Conservation (phyloP, 768 basidiomycete genomes). For the Podaxis rugospora region DNA sequence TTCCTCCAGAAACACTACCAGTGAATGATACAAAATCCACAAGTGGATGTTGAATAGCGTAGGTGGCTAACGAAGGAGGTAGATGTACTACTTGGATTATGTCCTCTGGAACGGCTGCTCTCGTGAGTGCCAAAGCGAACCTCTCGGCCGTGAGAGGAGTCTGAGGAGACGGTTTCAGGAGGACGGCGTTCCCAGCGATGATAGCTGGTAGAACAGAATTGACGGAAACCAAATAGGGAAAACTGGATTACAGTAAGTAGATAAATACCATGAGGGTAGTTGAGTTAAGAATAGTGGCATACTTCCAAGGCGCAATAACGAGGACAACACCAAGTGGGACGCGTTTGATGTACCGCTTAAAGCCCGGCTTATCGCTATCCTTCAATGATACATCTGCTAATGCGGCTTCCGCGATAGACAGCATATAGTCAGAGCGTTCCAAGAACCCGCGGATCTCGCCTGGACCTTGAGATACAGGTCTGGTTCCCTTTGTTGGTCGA, state of each 20-base stretch:
- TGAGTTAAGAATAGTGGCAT: constrained; percentile 21
- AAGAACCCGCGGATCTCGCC: constrained; percentile 82
- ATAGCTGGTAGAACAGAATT: constrained; percentile 92
- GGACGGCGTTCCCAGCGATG: constrained; percentile 83
- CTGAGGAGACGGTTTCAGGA: constrained; percentile 96
- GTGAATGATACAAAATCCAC: constrained; percentile 91
- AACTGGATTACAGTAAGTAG: constrained; percentile 39
- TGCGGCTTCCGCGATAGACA: constrained; percentile 72
- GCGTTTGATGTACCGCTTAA: constrained; percentile 79
- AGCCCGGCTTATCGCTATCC: constrained; percentile 79
- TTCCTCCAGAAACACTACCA: constrained; percentile 75
- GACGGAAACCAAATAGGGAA: constrained; percentile 84
- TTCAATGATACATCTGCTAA: constrained; percentile 72
- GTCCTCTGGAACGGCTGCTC: constrained; percentile 74
- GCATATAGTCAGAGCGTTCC: constrained; percentile 79
- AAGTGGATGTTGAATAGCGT: constrained; percentile 57
- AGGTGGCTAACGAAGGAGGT: constrained; percentile 52
- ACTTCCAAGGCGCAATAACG: constrained; percentile 93
- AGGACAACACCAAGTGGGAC: constrained; percentile 84
- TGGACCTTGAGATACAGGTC: constrained; percentile 72
- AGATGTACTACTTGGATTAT: constrained; percentile 77
- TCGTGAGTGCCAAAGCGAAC: constrained; percentile 60
- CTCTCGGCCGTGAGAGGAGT: constrained; percentile 88
- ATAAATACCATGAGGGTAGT: not conserved
- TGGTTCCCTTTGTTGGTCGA: constrained; percentile 22